Conservation (phyloP, 2,329 filamentous ascomycete genomes). For the Curvularia eragrostidis region DNA sequence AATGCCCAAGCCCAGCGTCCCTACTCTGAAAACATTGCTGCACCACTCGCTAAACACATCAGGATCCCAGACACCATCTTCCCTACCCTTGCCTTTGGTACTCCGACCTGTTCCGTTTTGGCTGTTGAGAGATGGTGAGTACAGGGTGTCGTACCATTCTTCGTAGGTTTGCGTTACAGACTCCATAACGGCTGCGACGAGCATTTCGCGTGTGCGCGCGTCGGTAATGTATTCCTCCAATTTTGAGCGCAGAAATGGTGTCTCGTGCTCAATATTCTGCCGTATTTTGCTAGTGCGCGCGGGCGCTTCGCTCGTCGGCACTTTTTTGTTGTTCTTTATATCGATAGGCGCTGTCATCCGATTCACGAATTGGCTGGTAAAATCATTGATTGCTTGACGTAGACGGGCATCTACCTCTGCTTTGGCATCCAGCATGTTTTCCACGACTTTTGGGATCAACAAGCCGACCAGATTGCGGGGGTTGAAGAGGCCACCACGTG, state of each 20-base stretch:
- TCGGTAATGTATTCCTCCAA: slow-evolving; percentile 70
- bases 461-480: slow-evolving; percentile 67
- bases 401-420: slow-evolving; percentile 70
- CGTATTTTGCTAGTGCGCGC: slow-evolving; percentile 55
- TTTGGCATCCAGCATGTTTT: slow-evolving; percentile 75
- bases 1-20: slow-evolving; percentile 49
- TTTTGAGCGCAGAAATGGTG: slow-evolving; percentile 61
- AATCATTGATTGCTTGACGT: slow-evolving; percentile 69
- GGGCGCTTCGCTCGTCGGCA: slow-evolving; percentile 34
- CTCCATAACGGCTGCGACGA: slow-evolving; percentile 70
- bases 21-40: slow-evolving; percentile 64
- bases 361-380: slow-evolving; percentile 64
- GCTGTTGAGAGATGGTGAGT: slow-evolving; percentile 33
- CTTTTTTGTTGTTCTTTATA: slow-evolving; percentile 36
- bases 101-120: slow-evolving; percentile 29
- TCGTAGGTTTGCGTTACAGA: slow-evolving; percentile 68
- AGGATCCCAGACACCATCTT: slow-evolving; percentile 69
- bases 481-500: slow-evolving; percentile 70
- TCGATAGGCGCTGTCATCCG: slow-evolving; percentile 61
- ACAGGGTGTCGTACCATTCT: slow-evolving; percentile 65
- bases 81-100: slow-evolving; percentile 58
- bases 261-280: slow-evolving; percentile 64
- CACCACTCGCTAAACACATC: slow-evolving; percentile 70
- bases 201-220: slow-evolving; percentile 68
- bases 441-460: slow-evolving; percentile 69